Conservation (phyloP, 1,139 yeast species). For the Taphrina betulina region DNA sequence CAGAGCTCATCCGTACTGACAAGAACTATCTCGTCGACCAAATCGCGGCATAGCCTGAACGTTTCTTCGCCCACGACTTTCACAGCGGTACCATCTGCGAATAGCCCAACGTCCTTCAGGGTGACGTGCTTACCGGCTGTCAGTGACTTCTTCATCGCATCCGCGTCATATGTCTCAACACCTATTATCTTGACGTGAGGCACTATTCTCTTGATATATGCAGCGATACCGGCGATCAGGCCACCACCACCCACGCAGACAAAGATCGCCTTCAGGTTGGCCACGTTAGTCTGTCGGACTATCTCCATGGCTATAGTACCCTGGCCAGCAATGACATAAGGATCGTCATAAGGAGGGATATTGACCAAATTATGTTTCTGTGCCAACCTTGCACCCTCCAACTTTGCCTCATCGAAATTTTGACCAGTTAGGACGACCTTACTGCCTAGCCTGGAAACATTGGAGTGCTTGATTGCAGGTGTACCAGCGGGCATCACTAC, state of each 20-base stretch:
- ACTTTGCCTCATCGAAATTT: constrained; percentile 89
- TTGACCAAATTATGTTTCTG: constrained; percentile 71
- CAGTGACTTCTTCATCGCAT: constrained; percentile 79
- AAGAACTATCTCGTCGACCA: constrained; percentile 81
- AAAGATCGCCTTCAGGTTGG: constrained; percentile 80
- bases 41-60: constrained; percentile 72
- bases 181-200: constrained; percentile 95
- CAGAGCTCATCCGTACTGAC: constrained; percentile 94
- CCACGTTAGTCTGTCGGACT: constrained; percentile 76
- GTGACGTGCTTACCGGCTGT: constrained; percentile 55
- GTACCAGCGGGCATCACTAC: constrained; percentile 98
- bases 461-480: constrained; percentile 88
- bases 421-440: constrained; percentile 91
- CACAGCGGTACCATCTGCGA: constrained; percentile 99
- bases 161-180: constrained; percentile 94
- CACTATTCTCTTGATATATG: constrained; percentile 90
- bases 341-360: constrained; percentile 97
- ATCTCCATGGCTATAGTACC: constrained; percentile 95
- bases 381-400: constrained; percentile 74
- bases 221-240: constrained; percentile 81
- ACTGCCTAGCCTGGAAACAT: constrained; percentile 88
- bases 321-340: constrained; percentile 98
- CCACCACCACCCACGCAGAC: constrained; percentile 99
- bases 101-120: constrained; percentile 79
- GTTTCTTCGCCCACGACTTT: constrained; percentile 86